Evolutionary conservation across 176 grass and related monocot genomes (phyloP).

Genomic region (Raddia distichophylla): DNA sequence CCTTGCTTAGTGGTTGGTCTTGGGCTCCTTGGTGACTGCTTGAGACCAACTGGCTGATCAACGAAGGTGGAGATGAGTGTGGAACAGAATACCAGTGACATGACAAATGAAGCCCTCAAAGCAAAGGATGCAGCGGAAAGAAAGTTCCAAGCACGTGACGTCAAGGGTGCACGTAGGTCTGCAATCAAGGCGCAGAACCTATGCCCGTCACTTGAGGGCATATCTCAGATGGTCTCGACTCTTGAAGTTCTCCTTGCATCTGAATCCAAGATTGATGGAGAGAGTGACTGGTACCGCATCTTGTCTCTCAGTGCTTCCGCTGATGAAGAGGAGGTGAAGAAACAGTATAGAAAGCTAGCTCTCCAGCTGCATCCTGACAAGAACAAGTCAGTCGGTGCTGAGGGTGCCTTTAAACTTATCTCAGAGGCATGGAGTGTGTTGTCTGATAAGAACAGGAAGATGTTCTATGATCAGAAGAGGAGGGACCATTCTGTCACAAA

Average conservation of each 20-base stretch:
- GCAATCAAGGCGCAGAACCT: slow-evolving; percentile 67
- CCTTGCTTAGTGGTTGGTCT: slow-evolving; percentile 29
- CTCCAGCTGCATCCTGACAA: slow-evolving; percentile 75
- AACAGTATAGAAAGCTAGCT: slow-evolving; percentile 69
- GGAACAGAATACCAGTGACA: slow-evolving; percentile 24
- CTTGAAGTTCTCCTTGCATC: slow-evolving; percentile 70
- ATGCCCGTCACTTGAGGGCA: slow-evolving; percentile 57
- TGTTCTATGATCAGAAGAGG: slow-evolving; percentile 61
- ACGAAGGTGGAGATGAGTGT: slow-evolving; percentile 34
- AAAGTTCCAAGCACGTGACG: slow-evolving; percentile 52
- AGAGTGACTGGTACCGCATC: slow-evolving; percentile 80
- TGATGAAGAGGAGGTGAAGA: slow-evolving; percentile 74
- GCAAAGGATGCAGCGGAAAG: slow-evolving; percentile 57
- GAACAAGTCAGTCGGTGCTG: slow-evolving; percentile 70
- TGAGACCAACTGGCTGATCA: slow-evolving; percentile 24
- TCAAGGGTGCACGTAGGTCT: slow-evolving; percentile 59
- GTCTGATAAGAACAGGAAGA: slow-evolving; percentile 63
- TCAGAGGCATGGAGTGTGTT: slow-evolving; percentile 73
- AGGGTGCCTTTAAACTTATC: slow-evolving; percentile 77
- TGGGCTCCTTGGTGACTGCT: slow-evolving; percentile 33
- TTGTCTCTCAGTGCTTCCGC: slow-evolving; percentile 43
- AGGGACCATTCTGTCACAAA: slow-evolving; percentile 31
- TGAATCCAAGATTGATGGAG: slow-evolving; percentile 56
- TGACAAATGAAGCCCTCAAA: slow-evolving; percentile 56
- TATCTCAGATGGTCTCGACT: slow-evolving; percentile 69